Conservation (phyloP, 345 rosid genomes). For the Eutrema japonicum region DNA sequence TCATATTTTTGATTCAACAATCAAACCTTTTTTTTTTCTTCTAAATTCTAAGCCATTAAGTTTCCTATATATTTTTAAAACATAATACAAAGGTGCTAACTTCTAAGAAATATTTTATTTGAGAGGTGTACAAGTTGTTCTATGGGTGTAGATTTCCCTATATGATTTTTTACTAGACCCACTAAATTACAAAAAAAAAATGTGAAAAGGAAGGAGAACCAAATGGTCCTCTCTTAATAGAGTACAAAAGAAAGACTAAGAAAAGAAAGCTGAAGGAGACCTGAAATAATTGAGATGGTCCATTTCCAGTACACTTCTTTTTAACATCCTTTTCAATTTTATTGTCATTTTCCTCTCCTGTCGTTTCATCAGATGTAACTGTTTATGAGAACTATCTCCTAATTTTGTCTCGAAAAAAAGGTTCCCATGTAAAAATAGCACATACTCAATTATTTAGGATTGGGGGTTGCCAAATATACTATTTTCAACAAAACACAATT, state of each 20-base stretch:
- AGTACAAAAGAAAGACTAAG: constrained; percentile 16
- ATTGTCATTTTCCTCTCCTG: constrained; percentile 37
- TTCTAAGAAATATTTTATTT: background rate
- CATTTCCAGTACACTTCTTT: constrained; percentile 19
- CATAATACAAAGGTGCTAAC: background rate
- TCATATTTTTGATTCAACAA: no score
- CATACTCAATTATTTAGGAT: no score
- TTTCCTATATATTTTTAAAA: background rate
- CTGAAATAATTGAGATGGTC: constrained; percentile 36
- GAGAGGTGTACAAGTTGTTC: constrained; percentile 1
- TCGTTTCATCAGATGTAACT: constrained; percentile 33
- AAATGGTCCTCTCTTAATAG: background rate
- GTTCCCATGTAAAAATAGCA: no score
- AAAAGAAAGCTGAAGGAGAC: constrained; percentile 30
- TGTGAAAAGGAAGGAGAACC: background rate
- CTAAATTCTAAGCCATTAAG: background rate
- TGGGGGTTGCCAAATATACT: no score
- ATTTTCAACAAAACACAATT: no score
- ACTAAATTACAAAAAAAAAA: background rate
- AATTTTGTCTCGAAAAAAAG: background rate
- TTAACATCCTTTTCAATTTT: constrained; percentile 15
- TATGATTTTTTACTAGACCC: background rate
- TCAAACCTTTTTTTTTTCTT: no score
- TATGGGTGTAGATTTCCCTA: background rate
- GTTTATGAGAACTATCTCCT: constrained; percentile 17